Evolutionary conservation across 1,284 basidiomycete species (phyloP), one percentile per base, ranked within the genome.

Genomic region (Phlebopus sp.): DNA sequence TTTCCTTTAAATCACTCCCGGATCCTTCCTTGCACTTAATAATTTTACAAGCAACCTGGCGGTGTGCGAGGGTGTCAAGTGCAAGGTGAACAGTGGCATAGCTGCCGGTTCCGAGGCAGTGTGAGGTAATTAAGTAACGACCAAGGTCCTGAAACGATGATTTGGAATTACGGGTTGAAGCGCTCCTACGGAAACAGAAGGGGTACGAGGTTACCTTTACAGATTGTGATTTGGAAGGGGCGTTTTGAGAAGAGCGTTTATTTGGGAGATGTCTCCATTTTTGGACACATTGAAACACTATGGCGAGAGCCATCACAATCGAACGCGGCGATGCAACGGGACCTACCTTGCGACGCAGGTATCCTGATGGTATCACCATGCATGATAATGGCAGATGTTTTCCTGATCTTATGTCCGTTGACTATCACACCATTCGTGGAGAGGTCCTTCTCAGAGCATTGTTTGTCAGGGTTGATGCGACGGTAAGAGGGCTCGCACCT

Each of bases 21-120:
- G 27, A 8, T 29, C 27, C 76, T 37, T 74, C 75, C 52, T 77
- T 82, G 29, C 75, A 74, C 51, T 76, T 78, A 55, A 92, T 84
- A 43, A 81, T 88, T 65, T 93, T 93, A 68, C 88, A 90, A 7
- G 90, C 90, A 21, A 89, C 86, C 66, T 92, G 90, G 39, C 80
- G 75, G 54, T 77, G 72, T 29, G 73, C 75, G n/a, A 66, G 58
- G 4, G 73, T 74, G 57, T 90, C 84, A 46, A 85, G 71, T 11
- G 86, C 87, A 27, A 92, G 76, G 60, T 90, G 82, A 2, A 92
- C 86, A 0, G 79, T 84, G 0, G 89, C 87, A 64, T 90, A 92
- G n/a, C 82, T 82, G 1, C 90, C 90, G 23, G 78, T 82, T 42
- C 87, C 87, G 10, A 90, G 74, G 54, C 82, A 85, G 54, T 90